Evolutionary conservation across 352 stramenopile genomes (phyloP).

Genomic region (Globisporangium barbulae): DNA sequence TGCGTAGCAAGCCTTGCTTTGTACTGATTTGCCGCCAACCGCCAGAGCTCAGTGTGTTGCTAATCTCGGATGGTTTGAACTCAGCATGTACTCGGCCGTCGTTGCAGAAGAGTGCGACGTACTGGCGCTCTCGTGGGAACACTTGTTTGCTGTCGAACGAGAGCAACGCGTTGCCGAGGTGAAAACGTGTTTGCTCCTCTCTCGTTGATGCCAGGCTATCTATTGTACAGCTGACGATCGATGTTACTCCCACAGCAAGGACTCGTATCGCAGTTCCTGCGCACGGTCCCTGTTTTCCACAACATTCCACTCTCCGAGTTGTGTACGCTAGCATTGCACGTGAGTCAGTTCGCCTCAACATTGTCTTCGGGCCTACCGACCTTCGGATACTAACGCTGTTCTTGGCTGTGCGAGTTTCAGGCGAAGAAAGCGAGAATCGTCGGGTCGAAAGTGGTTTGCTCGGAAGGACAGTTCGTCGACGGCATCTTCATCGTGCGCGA

Average conservation of each 20-base stretch:
- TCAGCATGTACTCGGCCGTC: slow-evolving; percentile 24
- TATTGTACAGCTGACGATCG: neutral
- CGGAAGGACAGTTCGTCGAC: slow-evolving; percentile 51
- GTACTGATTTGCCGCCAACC: too few relatives aligned
- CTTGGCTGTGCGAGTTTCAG: slow-evolving; percentile 8
- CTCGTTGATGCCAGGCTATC: too few relatives aligned
- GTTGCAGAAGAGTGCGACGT: slow-evolving; percentile 23
- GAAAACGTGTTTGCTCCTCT: too few relatives aligned
- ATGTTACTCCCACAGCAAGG: slow-evolving; percentile 22
- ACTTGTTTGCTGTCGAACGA: slow-evolving; percentile 26
- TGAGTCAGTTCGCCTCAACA: slow-evolving; percentile 14
- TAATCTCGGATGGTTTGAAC: neutral
- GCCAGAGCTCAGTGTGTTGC: too few relatives aligned
- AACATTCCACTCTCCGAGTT: slow-evolving; percentile 30
- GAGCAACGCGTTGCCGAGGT: slow-evolving; percentile 32
- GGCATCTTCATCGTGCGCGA: slow-evolving; percentile 49
- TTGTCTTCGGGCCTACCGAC: too few relatives aligned
- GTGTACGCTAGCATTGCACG: slow-evolving; percentile 21
- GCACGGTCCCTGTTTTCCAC: slow-evolving; percentile 37
- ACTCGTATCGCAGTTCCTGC: slow-evolving; percentile 32
- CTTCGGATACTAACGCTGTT: neutral
- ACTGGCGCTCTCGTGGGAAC: slow-evolving; percentile 30
- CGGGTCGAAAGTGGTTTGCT: slow-evolving; percentile 50
- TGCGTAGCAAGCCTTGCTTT: neutral
- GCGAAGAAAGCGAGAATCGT: slow-evolving; percentile 40